Conservation (phyloP, 2,329 filamentous ascomycete species). For the Zymoseptoria pseudotritici region DNA sequence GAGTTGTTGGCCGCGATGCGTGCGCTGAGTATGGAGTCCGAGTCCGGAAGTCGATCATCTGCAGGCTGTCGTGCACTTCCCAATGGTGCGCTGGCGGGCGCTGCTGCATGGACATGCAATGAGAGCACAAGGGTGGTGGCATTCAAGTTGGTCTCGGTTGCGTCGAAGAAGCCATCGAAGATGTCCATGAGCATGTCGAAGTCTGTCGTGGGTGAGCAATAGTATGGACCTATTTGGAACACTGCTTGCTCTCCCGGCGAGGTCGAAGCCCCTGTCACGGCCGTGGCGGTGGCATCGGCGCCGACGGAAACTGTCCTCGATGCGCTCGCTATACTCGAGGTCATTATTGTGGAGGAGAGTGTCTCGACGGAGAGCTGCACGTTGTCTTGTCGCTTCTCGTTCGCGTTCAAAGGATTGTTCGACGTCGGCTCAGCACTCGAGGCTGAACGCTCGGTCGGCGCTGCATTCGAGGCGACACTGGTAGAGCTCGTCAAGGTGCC, state of each 20-base stretch:
- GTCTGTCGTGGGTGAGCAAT: conserved; percentile 48
- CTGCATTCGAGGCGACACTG: conserved; percentile 6
- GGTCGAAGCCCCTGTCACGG: conserved; percentile 2
- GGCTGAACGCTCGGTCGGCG: conserved; percentile 4
- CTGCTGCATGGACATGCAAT: conserved; percentile 54
- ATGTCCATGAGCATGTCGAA: conserved; percentile 45
- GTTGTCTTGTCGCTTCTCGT: conserved; percentile 3
- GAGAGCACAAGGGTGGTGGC: conserved; percentile 48
- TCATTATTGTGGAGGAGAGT: conserved; percentile 3
- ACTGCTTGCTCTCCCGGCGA: conserved; percentile 10
- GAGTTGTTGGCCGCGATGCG: conserved; percentile 43
- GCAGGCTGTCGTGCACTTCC: conserved; percentile 35
- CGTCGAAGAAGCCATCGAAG: conserved; percentile 46
- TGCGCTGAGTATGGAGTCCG: conserved; percentile 39
- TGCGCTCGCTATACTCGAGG: conserved; percentile 1
- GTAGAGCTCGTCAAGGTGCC: conserved; percentile 9
- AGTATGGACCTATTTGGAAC: conserved; percentile 43
- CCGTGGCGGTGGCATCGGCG: conserved; percentile 6
- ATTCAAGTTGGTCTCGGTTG: conserved; percentile 48
- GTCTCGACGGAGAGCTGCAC: conserved; percentile 2
- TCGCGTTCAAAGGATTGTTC: neutral
- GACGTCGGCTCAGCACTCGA: conserved; percentile 1
- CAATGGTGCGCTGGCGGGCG: conserved; percentile 35
- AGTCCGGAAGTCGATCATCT: conserved; percentile 36
- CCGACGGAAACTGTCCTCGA: conserved; percentile 4